Conservation (phyloP, 768 basidiomycete species). For the Podaxis sp. region DNA sequence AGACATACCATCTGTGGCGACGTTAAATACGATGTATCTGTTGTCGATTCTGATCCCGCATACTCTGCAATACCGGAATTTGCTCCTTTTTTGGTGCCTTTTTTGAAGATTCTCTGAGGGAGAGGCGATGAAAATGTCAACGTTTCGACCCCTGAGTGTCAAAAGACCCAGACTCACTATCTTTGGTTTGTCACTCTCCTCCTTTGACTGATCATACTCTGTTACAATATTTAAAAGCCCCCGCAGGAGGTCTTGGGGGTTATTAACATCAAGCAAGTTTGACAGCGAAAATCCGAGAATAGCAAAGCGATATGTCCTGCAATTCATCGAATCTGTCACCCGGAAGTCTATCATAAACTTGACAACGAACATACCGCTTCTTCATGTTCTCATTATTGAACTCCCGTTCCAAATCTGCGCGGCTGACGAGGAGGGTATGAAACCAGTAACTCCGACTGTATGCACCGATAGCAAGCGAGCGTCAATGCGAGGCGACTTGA, state of each 20-base stretch:
- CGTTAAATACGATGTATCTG: conserved; percentile 69
- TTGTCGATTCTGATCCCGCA: conserved; percentile 48
- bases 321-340: conserved; percentile 1
- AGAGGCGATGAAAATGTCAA: conserved; percentile 6
- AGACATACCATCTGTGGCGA: conserved; percentile 71
- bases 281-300: conserved; percentile 87
- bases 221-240: conserved; percentile 67
- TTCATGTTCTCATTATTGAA: conserved; percentile 77
- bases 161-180: conserved; percentile 45
- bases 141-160: background rate
- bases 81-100: conserved; percentile 49
- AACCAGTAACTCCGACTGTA: conserved; percentile 81
- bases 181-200: conserved; percentile 70
- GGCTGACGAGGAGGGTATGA: conserved; percentile 80
- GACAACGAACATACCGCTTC: conserved; percentile 52
- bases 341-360: background rate
- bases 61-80: conserved; percentile 56
- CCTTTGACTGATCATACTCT: conserved; percentile 79
- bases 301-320: conserved; percentile 78
- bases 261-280: conserved; percentile 75
- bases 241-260: conserved; percentile 77
- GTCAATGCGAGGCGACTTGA: conserved; percentile 8
- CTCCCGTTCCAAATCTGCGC: conserved; percentile 66
- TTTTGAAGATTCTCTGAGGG: conserved; percentile 59
- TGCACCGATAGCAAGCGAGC: background rate